Base-by-base conservation (phyloP, 2,329 filamentous ascomycete genomes). In the Trichophyton equinum region DNA sequence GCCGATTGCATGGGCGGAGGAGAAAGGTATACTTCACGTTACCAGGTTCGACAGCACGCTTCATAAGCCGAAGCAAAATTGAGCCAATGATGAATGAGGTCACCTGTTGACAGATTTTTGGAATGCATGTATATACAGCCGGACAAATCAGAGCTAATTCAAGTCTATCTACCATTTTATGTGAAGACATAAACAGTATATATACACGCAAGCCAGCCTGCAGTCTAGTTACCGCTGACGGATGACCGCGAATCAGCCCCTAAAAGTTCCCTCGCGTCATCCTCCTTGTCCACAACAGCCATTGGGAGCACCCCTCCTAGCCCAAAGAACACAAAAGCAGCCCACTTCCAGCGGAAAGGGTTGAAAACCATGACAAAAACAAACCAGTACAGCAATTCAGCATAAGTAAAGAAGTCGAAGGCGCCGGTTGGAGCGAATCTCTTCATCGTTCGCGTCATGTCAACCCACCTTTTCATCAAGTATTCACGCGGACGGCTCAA, bases 341-440 rank as follows among this genome's bases (percentile, higher is more conserved):
- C 88, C 90, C 89, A 95, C 76, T 95, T 95, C 89, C 89, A 95
- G 7, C 89, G 78, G 73, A 95, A 95, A 0, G 90, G 90, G 69
- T 95, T 95, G 67, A 94, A 81, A 3, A 81, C 76, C 47, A 92
- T 84, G 61, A 86, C 86, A 68, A 94, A 95, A 4, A 84, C 71
- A 65, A 92, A 94, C 90, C 89, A 95, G 78, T 88, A 95, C 3
- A 94, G 70, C 58, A 95, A 76, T 73, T 95, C 90, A 0, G 87
- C 80, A 68, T 95, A 95, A 0, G 90, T 95, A 71, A 95, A 94
- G 76, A 95, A 95, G 70, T 95, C 89, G 68, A 95, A 92, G 0
- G 89, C 88, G 0, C 82, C 85, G 0, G 84, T 88, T 0, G 89
- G 89, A 1, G 86, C 84, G 9, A 79, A 78, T 1, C 73, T 72